Evolutionary conservation across 768 basidiomycete genomes (phyloP).

Genomic region (Pholiota microspora): DNA sequence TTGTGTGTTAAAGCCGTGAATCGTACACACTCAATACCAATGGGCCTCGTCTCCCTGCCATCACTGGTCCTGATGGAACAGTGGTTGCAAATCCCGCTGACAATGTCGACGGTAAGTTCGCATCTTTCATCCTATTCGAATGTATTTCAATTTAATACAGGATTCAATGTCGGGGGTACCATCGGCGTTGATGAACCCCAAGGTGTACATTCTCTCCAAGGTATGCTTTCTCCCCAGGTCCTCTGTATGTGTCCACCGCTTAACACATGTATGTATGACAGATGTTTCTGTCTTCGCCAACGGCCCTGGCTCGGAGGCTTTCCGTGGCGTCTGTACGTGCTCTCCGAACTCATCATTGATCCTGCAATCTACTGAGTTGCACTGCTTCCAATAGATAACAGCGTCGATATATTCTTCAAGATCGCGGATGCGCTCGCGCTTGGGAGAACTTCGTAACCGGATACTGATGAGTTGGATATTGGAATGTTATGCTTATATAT

Average conservation of each 20-base stretch:
- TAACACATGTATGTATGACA: slow-evolving; percentile 5
- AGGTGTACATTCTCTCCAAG: slow-evolving; percentile 41
- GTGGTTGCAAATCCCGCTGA: slow-evolving; percentile 34
- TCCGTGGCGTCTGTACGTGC: slow-evolving; percentile 42
- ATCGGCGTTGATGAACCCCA: slow-evolving; percentile 31
- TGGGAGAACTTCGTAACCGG: background rate
- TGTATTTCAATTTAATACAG: slow-evolving; percentile 10
- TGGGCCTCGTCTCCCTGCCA: slow-evolving; percentile 39
- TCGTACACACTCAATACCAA: slow-evolving; percentile 29
- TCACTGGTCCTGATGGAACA: slow-evolving; percentile 21
- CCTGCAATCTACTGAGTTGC: background rate
- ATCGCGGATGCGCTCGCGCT: slow-evolving; percentile 34
- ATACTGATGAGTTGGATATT: background rate
- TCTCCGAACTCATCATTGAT: background rate
- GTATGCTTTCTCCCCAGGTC: slow-evolving; percentile 14
- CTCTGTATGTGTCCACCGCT: background rate
- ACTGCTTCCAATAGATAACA: slow-evolving; percentile 32
- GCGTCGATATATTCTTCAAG: slow-evolving; percentile 42
- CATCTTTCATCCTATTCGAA: background rate
- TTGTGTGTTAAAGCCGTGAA: slow-evolving; percentile 28
- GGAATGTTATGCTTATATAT: background rate
- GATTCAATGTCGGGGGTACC: slow-evolving; percentile 37
- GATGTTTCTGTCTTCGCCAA: slow-evolving; percentile 45
- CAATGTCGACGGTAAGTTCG: slow-evolving; percentile 26
- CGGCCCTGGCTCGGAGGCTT: slow-evolving; percentile 38